Conservation (phyloP, 139 green algal genomes). For the Volvox reticuliferus region DNA sequence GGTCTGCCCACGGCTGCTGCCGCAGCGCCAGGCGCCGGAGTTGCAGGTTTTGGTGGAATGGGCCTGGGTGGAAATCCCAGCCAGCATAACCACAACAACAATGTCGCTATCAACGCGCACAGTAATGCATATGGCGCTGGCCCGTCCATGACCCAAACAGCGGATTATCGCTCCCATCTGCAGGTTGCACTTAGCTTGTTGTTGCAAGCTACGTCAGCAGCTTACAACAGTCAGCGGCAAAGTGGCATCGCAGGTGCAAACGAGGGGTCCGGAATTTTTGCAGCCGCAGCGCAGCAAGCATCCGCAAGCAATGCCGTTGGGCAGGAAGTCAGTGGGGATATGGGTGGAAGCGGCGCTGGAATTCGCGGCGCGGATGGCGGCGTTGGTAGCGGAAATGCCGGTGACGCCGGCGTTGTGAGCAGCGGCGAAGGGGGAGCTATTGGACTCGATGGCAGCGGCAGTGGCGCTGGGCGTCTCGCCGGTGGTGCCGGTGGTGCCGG, state of each 20-base stretch:
- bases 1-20: background rate
- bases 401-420: background rate
- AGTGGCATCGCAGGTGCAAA: slow-evolving; percentile 23
- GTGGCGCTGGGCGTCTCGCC: background rate
- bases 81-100: slow-evolving; percentile 10
- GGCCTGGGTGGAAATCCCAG: background rate
- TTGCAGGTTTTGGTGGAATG: background rate
- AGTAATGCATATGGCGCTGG: slow-evolving; percentile 45
- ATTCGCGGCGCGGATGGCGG: background rate
- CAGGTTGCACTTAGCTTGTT: slow-evolving; percentile 45
- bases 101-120: slow-evolving; percentile 2
- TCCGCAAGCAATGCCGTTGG: slow-evolving; percentile 32
- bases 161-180: slow-evolving; percentile 43
- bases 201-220: slow-evolving; percentile 39
- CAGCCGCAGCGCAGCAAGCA: background rate
- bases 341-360: background rate
- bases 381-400: background rate
- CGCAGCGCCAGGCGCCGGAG: background rate
- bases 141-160: slow-evolving; percentile 44
- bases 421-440: background rate
- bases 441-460: background rate
- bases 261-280: slow-evolving; percentile 42
- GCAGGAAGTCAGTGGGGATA: slow-evolving; percentile 4
- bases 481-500: background rate
- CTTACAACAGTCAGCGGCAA: slow-evolving; percentile 48